Evolutionary conservation across 805 yeast species (phyloP).

Genomic region (Candida pseudoglaebosa): DNA sequence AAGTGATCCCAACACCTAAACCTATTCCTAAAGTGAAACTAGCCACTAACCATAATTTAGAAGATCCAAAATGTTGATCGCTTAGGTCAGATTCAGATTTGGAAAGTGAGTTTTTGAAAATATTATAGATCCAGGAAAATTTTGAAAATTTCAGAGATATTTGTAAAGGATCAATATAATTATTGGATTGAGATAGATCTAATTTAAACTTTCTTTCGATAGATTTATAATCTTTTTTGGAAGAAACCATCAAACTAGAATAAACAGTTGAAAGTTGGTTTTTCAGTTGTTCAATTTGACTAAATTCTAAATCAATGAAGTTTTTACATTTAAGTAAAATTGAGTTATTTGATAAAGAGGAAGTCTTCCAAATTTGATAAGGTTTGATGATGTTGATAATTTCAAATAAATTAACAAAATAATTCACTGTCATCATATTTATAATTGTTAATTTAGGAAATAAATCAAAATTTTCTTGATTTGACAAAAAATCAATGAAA

Average conservation of each 20-base stretch:
- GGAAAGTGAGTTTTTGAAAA: slow-evolving; percentile 11
- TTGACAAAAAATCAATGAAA: slow-evolving; percentile 22
- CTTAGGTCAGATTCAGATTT: not conserved
- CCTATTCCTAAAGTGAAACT: slow-evolving; percentile 37
- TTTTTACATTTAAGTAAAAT: slow-evolving; percentile 21
- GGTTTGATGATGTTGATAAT: slow-evolving; percentile 31
- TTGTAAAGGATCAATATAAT: slow-evolving; percentile 25
- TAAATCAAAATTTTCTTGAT: slow-evolving; percentile 6
- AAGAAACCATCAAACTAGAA: slow-evolving; percentile 19
- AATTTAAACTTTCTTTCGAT: slow-evolving; percentile 25
- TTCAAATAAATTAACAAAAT: slow-evolving; percentile 36
- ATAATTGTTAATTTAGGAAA: slow-evolving; percentile 31
- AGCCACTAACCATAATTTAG: slow-evolving; percentile 22
- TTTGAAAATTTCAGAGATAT: slow-evolving; percentile 23
- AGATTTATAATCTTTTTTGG: slow-evolving; percentile 23
- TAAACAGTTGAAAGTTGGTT: slow-evolving; percentile 12
- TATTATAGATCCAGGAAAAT: slow-evolving; percentile 14
- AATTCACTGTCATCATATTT: slow-evolving; percentile 37
- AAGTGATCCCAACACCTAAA: slow-evolving; percentile 28
- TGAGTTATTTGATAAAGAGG: slow-evolving; percentile 24
- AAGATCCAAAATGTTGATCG: not conserved
- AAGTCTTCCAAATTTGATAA: slow-evolving; percentile 37
- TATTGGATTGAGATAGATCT: slow-evolving; percentile 24
- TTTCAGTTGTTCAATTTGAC: slow-evolving; percentile 2
- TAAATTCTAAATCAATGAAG: slow-evolving; percentile 25